Evolutionary conservation across 805 yeast genomes (phyloP), one percentile per base, ranked within the genome.

Genomic region (Cyberlindnera subsufficiens): DNA sequence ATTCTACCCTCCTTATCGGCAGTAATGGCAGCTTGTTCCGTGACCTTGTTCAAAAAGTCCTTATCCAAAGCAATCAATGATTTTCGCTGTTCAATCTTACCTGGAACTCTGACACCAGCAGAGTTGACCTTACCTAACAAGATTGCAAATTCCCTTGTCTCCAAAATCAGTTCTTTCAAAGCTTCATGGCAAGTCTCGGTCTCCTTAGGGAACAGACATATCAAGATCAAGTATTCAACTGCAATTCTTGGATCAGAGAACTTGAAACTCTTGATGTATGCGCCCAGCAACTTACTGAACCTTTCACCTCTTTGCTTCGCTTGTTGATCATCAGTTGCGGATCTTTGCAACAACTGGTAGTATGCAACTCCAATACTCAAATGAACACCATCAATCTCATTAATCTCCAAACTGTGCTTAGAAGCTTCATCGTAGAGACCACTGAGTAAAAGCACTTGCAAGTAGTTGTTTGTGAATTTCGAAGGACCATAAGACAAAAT

Each of bases 1-100:
- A 79, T 72, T 56, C 96, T 75, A 7, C 97, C 97, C 55, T 90
- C 98, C 52, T 87, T 93, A 55, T 86, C 93, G 14, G 96, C 95
- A 52, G 78, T 79, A 35, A 72, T 72, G 3, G 97, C 97, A 25
- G 96, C 89, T 46, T 78, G 80, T 58, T 85, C 95, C 4, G 93
- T 82, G 34, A 91, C 88, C 45, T 76, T 75, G 47, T 71, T 73
- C 50, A 86, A 68, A 56, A 77, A 91, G 44, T 75, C 77, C 17
- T 72, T 70, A 46, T 81, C 75, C 47, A 90, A 68, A 25, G 72
- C 69, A 39, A 91, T 68, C 42, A 91, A 67, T 10, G 71, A 63
- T 63, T 86, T 77, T 56, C 95, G 82, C 50, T 74, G 77, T 65
- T 88, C 96, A 52, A 93, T 77, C 36, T 84, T 75, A 32, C 98